Evolutionary conservation across 2,329 filamentous ascomycete genomes (phyloP).

Genomic region (Aspergillus ruber): DNA sequence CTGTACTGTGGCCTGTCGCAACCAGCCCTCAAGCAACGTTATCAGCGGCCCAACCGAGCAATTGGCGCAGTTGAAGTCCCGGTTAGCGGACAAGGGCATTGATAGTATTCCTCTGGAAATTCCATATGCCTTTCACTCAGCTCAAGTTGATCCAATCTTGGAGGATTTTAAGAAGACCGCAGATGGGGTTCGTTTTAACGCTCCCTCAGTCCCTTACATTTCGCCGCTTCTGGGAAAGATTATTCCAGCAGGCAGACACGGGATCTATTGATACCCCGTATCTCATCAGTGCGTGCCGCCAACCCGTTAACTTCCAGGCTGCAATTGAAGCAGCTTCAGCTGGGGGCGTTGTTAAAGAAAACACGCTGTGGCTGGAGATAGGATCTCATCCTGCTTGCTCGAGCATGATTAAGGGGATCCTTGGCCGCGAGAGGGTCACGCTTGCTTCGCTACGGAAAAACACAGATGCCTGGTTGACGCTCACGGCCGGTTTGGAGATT

Average conservation of each 20-base stretch:
- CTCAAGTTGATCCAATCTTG: conserved; percentile 42
- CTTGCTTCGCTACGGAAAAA: conserved; percentile 37
- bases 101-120: conserved; percentile 39
- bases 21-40: conserved; percentile 38
- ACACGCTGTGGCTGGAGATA: conserved; percentile 65
- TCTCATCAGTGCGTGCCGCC: conserved; percentile 36
- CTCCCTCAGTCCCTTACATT: conserved; percentile 38
- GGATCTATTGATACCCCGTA: conserved; percentile 35
- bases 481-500: conserved; percentile 28
- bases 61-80: conserved; percentile 32
- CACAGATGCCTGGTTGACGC: conserved; percentile 38
- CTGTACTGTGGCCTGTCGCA: conserved; percentile 35
- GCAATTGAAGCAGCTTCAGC: conserved; percentile 35
- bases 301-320: conserved; percentile 42
- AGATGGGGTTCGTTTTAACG: conserved; percentile 32
- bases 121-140: conserved; percentile 43
- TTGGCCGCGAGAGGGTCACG: conserved; percentile 52
- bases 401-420: conserved; percentile 47
- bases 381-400: conserved; percentile 45
- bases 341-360: conserved; percentile 52
- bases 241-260: conserved; percentile 25
- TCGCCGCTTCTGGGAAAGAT: conserved; percentile 41
- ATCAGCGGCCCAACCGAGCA: conserved; percentile 32
- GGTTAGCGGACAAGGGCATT: conserved; percentile 28
- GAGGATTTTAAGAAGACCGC: conserved; percentile 33